A percentile compares a stretch with the other conserved stretches of the same genome.
Conservation (phyloP, 2,329 filamentous ascomycete genomes). For the Sporothrix schenckii region DNA sequence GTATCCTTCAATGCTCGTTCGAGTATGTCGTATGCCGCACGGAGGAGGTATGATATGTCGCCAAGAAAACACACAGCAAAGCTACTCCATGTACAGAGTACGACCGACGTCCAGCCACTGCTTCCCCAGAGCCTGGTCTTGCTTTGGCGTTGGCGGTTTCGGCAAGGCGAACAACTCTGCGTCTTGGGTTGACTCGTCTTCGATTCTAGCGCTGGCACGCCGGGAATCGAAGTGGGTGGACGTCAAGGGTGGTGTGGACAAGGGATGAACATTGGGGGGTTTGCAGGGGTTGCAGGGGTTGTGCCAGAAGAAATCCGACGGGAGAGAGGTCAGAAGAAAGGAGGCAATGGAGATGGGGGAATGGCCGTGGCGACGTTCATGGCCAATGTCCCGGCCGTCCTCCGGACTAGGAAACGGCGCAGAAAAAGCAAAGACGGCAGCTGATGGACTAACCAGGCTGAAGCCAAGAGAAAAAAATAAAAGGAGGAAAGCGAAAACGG, state of each 20-base stretch:
- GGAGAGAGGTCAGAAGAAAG: not conserved
- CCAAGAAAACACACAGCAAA: too few relatives aligned
- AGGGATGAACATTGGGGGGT: not conserved
- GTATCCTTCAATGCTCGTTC: not conserved
- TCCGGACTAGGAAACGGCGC: not conserved
- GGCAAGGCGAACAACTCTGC: not conserved
- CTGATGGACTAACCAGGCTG: too few relatives aligned
- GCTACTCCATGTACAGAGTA: too few relatives aligned
- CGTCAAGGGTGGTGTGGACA: slow-evolving; percentile 4
- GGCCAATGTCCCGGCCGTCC: not conserved
- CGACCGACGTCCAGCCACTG: too few relatives aligned
- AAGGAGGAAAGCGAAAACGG: not conserved
- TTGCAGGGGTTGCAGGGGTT: not conserved
- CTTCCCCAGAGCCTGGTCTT: slow-evolving; percentile 20
- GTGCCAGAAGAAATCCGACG: not conserved
- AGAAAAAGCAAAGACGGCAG: not conserved
- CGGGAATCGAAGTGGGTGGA: not conserved
- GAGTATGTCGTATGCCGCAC: too few relatives aligned
- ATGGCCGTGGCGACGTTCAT: not conserved
- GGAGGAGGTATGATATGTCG: too few relatives aligned
- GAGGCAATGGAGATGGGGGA: not conserved
- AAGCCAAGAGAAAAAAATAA: not conserved
- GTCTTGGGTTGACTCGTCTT: not conserved
- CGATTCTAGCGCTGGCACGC: slow-evolving; percentile 21
- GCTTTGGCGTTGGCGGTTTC: not conserved